Conservation (phyloP, 2,329 filamentous ascomycete species). For the Hymenoscyphus occultus region DNA sequence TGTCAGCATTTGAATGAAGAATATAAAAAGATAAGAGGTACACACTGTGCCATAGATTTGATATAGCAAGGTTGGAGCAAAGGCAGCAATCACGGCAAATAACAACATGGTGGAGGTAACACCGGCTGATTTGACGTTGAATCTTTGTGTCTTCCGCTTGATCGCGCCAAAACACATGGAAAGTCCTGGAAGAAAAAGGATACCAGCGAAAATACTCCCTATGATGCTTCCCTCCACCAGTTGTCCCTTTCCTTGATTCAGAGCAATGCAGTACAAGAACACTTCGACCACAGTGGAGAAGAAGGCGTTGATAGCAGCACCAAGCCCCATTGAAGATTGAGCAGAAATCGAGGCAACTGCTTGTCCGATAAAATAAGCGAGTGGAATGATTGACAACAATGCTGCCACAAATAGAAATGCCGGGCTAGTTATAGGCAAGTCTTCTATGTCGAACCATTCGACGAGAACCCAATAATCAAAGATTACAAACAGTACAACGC, state of each 20-base stretch:
- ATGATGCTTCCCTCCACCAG: constrained; percentile 96
- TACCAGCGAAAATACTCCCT: constrained; percentile 95
- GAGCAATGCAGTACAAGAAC: constrained; percentile 91
- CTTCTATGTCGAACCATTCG: constrained; percentile 59
- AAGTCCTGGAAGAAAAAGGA: constrained; percentile 87
- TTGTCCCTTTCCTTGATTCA: constrained; percentile 86
- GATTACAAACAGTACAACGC: constrained; percentile 89
- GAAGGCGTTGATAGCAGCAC: constrained; percentile 95
- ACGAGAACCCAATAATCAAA: constrained; percentile 85
- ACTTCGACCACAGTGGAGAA: constrained; percentile 98
- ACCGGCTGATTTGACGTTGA: constrained; percentile 93
- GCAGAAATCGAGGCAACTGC: constrained; percentile 97
- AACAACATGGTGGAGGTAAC: constrained; percentile 97
- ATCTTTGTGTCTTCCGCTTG: constrained; percentile 96
- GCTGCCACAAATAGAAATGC: constrained; percentile 83
- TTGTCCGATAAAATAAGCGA: constrained; percentile 98
- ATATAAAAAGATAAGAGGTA: constrained; percentile 20
- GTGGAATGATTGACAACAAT: constrained; percentile 86
- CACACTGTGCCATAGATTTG: constrained; percentile 91
- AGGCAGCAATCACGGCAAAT: constrained; percentile 92
- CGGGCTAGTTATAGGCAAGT: constrained; percentile 70
- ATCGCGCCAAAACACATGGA: constrained; percentile 99
- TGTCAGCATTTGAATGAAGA: constrained; percentile 36
- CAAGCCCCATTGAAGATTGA: constrained; percentile 96
- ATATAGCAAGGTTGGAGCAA: constrained; percentile 95